Evolutionary conservation across 108 stramenopile species (phyloP).

Genomic region (Fragilaria crotonensis): DNA sequence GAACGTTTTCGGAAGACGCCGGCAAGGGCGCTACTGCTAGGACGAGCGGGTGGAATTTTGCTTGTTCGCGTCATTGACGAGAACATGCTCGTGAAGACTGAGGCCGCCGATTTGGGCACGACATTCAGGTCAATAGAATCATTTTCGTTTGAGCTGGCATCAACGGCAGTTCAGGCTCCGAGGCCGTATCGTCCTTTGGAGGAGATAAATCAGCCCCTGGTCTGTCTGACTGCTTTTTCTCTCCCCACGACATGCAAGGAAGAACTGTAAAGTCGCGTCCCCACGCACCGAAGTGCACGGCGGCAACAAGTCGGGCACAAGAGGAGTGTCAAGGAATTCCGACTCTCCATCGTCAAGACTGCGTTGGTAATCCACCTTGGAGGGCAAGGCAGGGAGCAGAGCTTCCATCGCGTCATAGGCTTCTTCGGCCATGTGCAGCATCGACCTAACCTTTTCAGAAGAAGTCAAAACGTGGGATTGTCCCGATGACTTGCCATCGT

Average conservation of each 20-base stretch:
- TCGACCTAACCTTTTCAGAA: neutral
- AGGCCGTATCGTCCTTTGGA: neutral
- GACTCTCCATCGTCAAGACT: slow-evolving; percentile 2
- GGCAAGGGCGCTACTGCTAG: slow-evolving; percentile 7
- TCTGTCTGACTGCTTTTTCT: slow-evolving; percentile 6
- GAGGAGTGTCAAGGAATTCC: neutral
- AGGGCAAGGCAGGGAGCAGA: neutral
- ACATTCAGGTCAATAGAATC: neutral
- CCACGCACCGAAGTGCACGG: slow-evolving; percentile 38
- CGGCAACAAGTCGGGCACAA: slow-evolving; percentile 45
- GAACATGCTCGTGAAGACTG: neutral
- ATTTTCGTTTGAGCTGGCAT: slow-evolving; percentile 1
- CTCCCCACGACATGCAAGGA: slow-evolving; percentile 36
- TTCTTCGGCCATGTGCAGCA: slow-evolving; percentile 2
- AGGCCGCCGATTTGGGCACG: neutral
- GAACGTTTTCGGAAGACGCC: slow-evolving; percentile 12
- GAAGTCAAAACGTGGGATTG: too few species aligned
- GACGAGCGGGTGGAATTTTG: neutral
- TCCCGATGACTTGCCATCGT: neutral
- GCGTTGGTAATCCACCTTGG: neutral
- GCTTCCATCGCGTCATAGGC: neutral
- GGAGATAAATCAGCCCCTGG: too few species aligned
- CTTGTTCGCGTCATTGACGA: neutral
- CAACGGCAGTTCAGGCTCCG: neutral
- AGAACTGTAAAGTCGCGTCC: slow-evolving; percentile 44